These are phyloP conservation scores for Aspergillus sp. DNA, from an alignment of 2,329 filamentous ascomycete species.

Conservation along the genomic window DNA sequence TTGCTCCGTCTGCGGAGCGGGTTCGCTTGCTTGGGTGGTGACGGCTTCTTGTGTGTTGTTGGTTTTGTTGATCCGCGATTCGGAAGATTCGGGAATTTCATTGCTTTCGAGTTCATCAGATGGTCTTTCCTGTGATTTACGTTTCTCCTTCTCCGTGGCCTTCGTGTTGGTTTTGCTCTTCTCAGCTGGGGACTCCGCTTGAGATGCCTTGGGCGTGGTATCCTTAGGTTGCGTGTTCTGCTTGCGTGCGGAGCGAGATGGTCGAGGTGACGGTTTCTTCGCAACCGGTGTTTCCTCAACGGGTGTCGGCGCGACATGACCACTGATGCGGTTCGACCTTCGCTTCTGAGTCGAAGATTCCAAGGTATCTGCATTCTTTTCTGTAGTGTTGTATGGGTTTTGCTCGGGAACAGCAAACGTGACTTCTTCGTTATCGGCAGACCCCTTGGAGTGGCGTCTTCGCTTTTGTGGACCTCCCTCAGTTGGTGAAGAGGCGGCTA, in stretches of 20 bases:
- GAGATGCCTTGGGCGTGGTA: constrained; percentile 6
- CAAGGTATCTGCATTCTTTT: neutral
- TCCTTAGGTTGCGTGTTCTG: constrained; percentile 18
- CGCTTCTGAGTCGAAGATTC: constrained; percentile 26
- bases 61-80: neutral
- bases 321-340: constrained; percentile 31
- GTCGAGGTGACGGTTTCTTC: constrained; percentile 14
- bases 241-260: constrained; percentile 19
- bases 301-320: constrained; percentile 14
- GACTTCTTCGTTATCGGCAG: neutral
- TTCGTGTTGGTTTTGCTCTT: neutral
- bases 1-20: neutral
- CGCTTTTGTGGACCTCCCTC: constrained; percentile 26
- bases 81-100: neutral
- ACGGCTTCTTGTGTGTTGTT: neutral
- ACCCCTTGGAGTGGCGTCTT: constrained; percentile 6
- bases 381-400: neutral
- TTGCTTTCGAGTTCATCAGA: neutral
- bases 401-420: neutral
- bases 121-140: neutral
- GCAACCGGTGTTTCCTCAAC: constrained; percentile 12
- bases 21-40: neutral
- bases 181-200: neutral
- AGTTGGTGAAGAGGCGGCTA: constrained; percentile 16
- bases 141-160: neutral